Base-by-base conservation (phyloP, 257 asterid species). In the Verbena officinalis region DNA sequence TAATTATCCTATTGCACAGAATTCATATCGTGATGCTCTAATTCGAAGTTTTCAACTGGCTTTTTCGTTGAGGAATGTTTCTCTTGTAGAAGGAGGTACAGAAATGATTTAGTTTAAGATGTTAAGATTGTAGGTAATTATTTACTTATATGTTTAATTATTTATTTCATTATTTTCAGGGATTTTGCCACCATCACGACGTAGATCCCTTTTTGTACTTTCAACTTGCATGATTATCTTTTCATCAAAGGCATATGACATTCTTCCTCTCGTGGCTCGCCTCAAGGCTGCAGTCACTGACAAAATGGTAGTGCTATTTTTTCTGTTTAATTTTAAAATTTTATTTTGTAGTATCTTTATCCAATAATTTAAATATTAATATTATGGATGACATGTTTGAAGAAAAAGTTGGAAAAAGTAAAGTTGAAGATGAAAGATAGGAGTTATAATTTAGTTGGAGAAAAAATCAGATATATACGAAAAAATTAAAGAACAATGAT, bases 161-260 rank as follows among this genome's bases (percentile, higher is more conserved):
- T 12, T 16, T 8, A 16, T 46, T 24, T 4, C 39, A 57, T 69
- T 77, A 21, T 65, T 76, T 84, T 71, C 92, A 90, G 99, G 95
- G 60, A 66, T 75, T 20, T 77, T 94, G 60, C 90, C 89, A 59
- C 91, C 95, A 59, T 84, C 99, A 71, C 90, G 98, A 20, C 84
- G 95, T 27, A 85, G 99, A 78, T 94, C 99, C 65, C 96, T 94
- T 34, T 94, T 80, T 75, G 81, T 90, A 19, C 73, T 94, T 77
- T 93, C 99, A 14, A 83, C 93, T 55, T 78, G 84, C 5, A 94
- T 94, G 99, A 79, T 94, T 54, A 82, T 94, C 64, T 94, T 90
- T 73, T 75, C 95, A 52, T 78, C 95, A 0, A 86, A 86, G 78
- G 96, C 95, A 56, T 88, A 73, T 75, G 75, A 71, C 71, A 83